Percentiles rank a stretch among this genome's conserved stretches.
Evolutionary conservation across 208 protist species (phyloP).

Genomic region (Willaertia magna): DNA sequence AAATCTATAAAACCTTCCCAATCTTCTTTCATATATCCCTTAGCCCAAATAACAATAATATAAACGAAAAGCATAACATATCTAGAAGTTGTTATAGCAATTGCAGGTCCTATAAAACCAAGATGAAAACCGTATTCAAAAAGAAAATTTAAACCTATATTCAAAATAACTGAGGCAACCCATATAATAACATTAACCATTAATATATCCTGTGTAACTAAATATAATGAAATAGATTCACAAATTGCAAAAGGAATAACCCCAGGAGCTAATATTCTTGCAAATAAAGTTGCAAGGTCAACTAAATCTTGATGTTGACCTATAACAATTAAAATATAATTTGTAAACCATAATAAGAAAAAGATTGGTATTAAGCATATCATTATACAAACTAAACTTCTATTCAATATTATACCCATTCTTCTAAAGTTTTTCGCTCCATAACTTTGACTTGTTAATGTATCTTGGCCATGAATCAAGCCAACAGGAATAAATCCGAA

Average conservation of each 20-base stretch:
- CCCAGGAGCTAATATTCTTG: background rate
- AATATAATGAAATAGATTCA: background rate
- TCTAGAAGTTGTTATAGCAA: background rate
- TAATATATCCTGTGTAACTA: background rate
- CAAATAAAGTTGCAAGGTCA: background rate
- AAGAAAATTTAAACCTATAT: background rate
- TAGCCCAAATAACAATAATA: background rate
- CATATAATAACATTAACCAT: background rate
- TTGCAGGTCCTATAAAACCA: background rate
- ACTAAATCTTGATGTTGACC: background rate
- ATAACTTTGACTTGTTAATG: background rate
- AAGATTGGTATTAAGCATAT: background rate
- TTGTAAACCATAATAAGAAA: background rate
- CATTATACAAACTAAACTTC: background rate
- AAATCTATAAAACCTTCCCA: background rate
- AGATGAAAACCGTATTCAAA: background rate
- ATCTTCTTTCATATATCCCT: background rate
- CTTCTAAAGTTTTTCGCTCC: background rate
- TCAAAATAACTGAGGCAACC: background rate
- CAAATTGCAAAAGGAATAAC: background rate
- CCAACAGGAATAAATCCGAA: background rate
- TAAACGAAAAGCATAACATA: background rate
- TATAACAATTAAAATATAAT: background rate
- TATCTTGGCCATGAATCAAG: background rate
- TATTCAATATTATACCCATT: background rate